phyloP scores from a whole-genome alignment of 306 rosid genomes.

The Vigna trinervia region DNA sequence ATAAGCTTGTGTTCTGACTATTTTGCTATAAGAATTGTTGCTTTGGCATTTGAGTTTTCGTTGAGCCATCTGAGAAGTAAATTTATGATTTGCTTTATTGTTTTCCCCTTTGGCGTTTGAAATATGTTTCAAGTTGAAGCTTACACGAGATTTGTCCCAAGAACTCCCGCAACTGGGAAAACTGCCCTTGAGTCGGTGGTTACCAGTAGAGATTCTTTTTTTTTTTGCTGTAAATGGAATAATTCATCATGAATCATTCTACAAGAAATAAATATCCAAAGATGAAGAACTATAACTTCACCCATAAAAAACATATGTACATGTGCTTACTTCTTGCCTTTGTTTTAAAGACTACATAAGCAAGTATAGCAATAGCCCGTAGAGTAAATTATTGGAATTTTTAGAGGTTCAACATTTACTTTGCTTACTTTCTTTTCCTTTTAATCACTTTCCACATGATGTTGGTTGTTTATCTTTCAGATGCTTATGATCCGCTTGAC shows the following conservation, averaged over 20 bases:
- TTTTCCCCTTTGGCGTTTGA: not conserved
- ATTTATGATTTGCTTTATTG: not conserved
- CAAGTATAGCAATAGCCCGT: not conserved
- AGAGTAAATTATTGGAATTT: not conserved
- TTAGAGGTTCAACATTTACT: not conserved
- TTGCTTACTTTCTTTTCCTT: not conserved
- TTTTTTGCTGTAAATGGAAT: not conserved
- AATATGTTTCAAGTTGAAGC: not conserved
- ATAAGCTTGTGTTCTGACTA: not conserved
- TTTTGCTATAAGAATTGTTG: not conserved
- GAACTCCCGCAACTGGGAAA: constrained; percentile 11
- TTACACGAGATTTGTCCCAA: not conserved
- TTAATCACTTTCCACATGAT: constrained; percentile 7
- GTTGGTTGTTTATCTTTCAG: constrained; percentile 49
- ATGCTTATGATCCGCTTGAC: constrained; percentile 81
- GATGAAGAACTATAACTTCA: constrained; percentile 22
- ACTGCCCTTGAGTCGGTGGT: not conserved
- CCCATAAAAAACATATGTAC: not conserved
- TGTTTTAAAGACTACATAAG: constrained; percentile 3
- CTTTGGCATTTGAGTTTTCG: constrained; percentile 28
- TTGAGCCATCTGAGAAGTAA: not conserved
- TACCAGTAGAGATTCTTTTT: constrained; percentile 5
- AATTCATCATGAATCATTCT: not conserved
- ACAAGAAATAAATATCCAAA: not conserved
- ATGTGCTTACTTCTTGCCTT: constrained; percentile 2